Evolutionary conservation across 805 yeast genomes (phyloP).

Genomic region (Kazachstania viticola): DNA sequence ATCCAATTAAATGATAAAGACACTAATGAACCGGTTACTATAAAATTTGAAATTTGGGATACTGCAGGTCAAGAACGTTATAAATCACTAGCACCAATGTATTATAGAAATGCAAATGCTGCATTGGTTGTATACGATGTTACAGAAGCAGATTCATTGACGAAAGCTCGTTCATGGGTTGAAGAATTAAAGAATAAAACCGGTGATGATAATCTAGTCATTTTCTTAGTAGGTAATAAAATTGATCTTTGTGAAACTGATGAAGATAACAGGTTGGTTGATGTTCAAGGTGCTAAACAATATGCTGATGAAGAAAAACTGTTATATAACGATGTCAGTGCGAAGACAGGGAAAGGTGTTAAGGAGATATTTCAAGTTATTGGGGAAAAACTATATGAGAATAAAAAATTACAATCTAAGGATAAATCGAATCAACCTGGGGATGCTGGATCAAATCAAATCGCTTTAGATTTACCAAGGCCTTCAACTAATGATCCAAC

Average conservation of each 20-base stretch:
- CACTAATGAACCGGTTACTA: slow-evolving; percentile 16
- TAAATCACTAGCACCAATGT: slow-evolving; percentile 74
- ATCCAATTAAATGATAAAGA: slow-evolving; percentile 28
- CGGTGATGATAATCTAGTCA: slow-evolving; percentile 51
- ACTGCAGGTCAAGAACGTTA: slow-evolving; percentile 94
- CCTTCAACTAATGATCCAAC: slow-evolving; percentile 34
- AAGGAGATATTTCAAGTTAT: slow-evolving; percentile 37
- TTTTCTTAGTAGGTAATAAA: slow-evolving; percentile 85
- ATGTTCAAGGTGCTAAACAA: slow-evolving; percentile 35
- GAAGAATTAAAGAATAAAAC: slow-evolving; percentile 84
- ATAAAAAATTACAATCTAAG: slow-evolving; percentile 13
- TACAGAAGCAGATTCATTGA: slow-evolving; percentile 57
- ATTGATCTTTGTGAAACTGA: slow-evolving; percentile 51
- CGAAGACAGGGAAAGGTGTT: slow-evolving; percentile 44
- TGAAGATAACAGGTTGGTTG: slow-evolving; percentile 35
- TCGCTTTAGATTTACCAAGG: slow-evolving; percentile 30
- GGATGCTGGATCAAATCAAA: slow-evolving; percentile 6
- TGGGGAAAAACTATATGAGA: slow-evolving; percentile 33
- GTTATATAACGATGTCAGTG: slow-evolving; percentile 44
- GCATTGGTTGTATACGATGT: slow-evolving; percentile 87
- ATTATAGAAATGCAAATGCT: slow-evolving; percentile 66
- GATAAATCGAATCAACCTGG: slow-evolving; percentile 5
- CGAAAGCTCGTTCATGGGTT: slow-evolving; percentile 82
- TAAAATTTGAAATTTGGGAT: slow-evolving; percentile 73
- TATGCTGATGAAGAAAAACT: slow-evolving; percentile 44